Base-by-base conservation (phyloP, 768 basidiomycete genomes). In the Pulveroboletus sp. region DNA sequence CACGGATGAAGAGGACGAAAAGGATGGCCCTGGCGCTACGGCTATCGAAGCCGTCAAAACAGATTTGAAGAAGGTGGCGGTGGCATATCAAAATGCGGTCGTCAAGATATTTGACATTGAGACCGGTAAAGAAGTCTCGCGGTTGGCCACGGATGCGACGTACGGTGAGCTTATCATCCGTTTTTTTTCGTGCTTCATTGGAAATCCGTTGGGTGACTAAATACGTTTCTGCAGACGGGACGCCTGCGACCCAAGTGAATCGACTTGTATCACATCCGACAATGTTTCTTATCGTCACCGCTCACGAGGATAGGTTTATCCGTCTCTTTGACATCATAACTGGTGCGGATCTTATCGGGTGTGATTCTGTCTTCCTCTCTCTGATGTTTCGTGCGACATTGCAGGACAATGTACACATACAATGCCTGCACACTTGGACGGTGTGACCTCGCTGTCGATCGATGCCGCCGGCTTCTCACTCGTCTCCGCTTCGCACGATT, bases 81-180 rank as follows among this genome's bases (percentile, higher is more conserved):
- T 98, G 39, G 93, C 90, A 28, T 95, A 87, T 62, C 83, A 86
- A 61, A 89, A 94, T 61, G 85, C 91, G 0, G 77, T 88, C 18
- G 86, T 96, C 60, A 93, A 94, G 68, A 76, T 96, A 42, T 95
- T 92, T 61, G 88, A 95, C 55, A 81, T 93, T n/a, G 87, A 90
- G 68, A 86, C 75, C 43, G 93, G 94, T 6, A 87, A 85, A 69
- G 88, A 90, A 69, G 65, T 82, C 48, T 74, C 74, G 52, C 80
- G 76, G 60, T 69, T 82, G 61, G 77, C 76, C 54, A 85, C 75
- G 64, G 81, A 84, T 51, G 69, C 76, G 56, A 78, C 72, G 35
- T 80, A 82, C 61, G 80, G 83, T 81, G 56, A 47, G 79, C 54
- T 28, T 15, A 30, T 40, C 8, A 2, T 39, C 8, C 62, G 46